Evolutionary conservation across 805 yeast species (phyloP).

Genomic region (Cyberlindnera petersonii): DNA sequence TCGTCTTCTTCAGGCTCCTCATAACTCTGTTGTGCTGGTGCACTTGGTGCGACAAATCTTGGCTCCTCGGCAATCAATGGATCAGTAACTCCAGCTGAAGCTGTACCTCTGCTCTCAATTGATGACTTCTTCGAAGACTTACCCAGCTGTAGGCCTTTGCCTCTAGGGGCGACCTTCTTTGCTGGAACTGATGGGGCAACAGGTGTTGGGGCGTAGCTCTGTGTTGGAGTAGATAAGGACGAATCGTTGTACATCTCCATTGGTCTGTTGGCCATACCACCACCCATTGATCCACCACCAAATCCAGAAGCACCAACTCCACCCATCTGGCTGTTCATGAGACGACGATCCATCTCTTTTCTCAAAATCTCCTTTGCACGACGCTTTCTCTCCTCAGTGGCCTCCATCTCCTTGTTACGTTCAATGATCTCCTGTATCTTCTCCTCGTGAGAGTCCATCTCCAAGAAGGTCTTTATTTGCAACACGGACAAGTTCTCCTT

Average conservation of each 20-base stretch:
- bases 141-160: constrained; percentile 79
- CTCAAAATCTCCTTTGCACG: constrained; percentile 88
- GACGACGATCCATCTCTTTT: constrained; percentile 64
- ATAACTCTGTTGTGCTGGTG: constrained; percentile 2
- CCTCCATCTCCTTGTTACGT: constrained; percentile 94
- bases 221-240: constrained; percentile 15
- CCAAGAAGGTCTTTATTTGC: constrained; percentile 85
- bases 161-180: constrained; percentile 41
- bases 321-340: constrained; percentile 23
- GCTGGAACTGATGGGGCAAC: constrained; percentile 19
- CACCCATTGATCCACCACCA: constrained; percentile 15
- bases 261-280: constrained; percentile 6
- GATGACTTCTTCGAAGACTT: constrained; percentile 33
- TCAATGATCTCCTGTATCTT: constrained; percentile 97
- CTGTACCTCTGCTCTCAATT: constrained; percentile 14
- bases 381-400: constrained; percentile 94
- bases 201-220: constrained; percentile 23
- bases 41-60: constrained; percentile 14
- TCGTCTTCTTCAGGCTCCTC: constrained; percentile 23
- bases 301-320: constrained; percentile 8
- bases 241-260: constrained; percentile 1
- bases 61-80: constrained; percentile 31
- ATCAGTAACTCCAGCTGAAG: too few relatives aligned
- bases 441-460: constrained; percentile 98
- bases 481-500: constrained; percentile 77